Percentiles rank a stretch among this genome's conserved stretches.
phyloP scores from a whole-genome alignment of 2,329 filamentous ascomycete species.

The Aureobasidium mangrovei region DNA sequence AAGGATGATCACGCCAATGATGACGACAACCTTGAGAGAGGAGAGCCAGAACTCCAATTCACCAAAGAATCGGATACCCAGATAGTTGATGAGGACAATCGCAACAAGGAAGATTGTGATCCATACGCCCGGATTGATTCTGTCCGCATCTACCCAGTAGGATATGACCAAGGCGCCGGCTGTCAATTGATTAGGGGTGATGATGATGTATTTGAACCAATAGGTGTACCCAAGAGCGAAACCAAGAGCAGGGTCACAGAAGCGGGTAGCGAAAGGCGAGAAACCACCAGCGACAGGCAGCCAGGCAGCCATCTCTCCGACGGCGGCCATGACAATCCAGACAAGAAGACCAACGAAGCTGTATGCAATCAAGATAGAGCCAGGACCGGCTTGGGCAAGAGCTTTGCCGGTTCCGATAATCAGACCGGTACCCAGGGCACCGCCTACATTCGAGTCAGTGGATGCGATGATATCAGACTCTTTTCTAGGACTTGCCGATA shows the following conservation, averaged over 20 bases:
- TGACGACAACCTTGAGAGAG: constrained; percentile 38
- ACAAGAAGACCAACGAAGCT: constrained; percentile 61
- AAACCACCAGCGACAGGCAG: constrained; percentile 70
- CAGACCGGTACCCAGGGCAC: constrained; percentile 64
- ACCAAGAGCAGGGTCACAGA: constrained; percentile 71
- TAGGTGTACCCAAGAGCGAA: constrained; percentile 62
- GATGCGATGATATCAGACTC: too few relatives aligned
- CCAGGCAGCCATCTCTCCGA: constrained; percentile 82
- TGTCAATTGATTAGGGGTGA: constrained; percentile 77
- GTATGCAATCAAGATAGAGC: constrained; percentile 63
- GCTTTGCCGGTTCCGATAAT: constrained; percentile 56
- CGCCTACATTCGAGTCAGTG: constrained; percentile 38
- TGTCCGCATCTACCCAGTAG: constrained; percentile 60
- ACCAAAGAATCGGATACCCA: constrained; percentile 57
- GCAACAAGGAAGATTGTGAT: constrained; percentile 51
- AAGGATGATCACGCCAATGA: constrained; percentile 39
- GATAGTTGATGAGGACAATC: constrained; percentile 39
- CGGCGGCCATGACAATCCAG: constrained; percentile 70
- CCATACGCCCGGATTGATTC: constrained; percentile 69
- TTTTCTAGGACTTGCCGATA: background rate
- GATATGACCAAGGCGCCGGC: constrained; percentile 71
- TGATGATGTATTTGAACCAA: constrained; percentile 74
- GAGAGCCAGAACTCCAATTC: constrained; percentile 44
- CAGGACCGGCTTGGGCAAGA: constrained; percentile 47
- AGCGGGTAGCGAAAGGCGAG: constrained; percentile 70